Evolutionary conservation across 345 rosid genomes (phyloP).

Genomic region (Pistacia atlantica): DNA sequence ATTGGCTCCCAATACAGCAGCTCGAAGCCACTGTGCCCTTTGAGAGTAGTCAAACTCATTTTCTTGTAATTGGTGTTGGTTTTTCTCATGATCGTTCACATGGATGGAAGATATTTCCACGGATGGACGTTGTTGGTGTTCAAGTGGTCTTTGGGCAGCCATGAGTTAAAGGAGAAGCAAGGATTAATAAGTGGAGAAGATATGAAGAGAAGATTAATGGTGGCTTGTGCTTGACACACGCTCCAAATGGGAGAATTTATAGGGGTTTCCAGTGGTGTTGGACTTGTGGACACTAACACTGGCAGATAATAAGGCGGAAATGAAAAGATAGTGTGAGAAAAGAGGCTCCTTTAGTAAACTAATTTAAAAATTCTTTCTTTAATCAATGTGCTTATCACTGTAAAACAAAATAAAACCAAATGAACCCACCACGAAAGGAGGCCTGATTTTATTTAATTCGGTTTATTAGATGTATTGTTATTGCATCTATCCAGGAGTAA

Average conservation of each 20-base stretch:
- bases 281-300: neutral
- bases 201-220: conserved; percentile 16
- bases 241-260: conserved; percentile 24
- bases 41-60: conserved; percentile 49
- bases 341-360: no score
- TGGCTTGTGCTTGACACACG: conserved; percentile 48
- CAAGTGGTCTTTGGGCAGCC: conserved; percentile 24
- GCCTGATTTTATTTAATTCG: no score
- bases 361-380: no score
- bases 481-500: no score
- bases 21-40: conserved; percentile 83
- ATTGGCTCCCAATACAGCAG: conserved; percentile 79
- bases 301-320: neutral
- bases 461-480: no score
- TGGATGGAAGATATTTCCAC: conserved; percentile 10
- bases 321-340: no score
- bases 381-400: no score
- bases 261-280: neutral
- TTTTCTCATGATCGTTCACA: conserved; percentile 3
- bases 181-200: neutral
- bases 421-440: no score
- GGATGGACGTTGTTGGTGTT: neutral
- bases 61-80: neutral
- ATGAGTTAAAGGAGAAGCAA: conserved; percentile 1
- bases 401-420: no score